Evolutionary conservation across 345 rosid species (phyloP), one percentile per base, ranked within the genome.

Genomic region (Atalantia buxifolia): DNA sequence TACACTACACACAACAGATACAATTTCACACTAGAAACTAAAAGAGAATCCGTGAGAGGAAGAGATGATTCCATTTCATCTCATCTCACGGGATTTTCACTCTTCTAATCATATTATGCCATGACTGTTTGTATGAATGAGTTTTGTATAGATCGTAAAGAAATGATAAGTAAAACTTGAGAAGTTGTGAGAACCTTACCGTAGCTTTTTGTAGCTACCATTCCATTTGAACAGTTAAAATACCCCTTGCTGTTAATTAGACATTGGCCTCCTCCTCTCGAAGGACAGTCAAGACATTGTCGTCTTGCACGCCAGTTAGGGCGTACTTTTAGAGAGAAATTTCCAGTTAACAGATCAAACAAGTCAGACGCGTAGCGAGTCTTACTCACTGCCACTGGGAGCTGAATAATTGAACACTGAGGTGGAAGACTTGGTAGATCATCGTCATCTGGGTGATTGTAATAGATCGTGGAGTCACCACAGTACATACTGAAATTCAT

Each of bases 361-460:
- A 62, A 30, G 21, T 40, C 22, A 18, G 31, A 3, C 13, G 10
- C 0, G 9, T 28, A 5, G 22, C 3, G 45, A 27, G 76, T 59
- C 72, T 72, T 75, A 24, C 57, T 81, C 48, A 31, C 21, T 14
- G 72, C 79, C 56, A 36, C 21, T 7, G 72, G 87, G 42, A 72
- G 61, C 35, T 53, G 80, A 64, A 87, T 61, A 22, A 13, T 22
- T n/a, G 86, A 80, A 77, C 92, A 83, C 25, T 74, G 35, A 59
- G 59, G 67, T 24, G 76, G 82, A 70, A 61, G 50, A 64, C 18
- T 10, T 28, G 72, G 67, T 1, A 7, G 16, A 24, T 2, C 9
- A 40, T 21, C 10, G 16, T 24, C 9, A 30, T 0, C 3, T 24
- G 12, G 9, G 0, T 10, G 8, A 27, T n/a, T 38, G 66, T 77